These are phyloP conservation scores for Cerioporus squamosus DNA, from an alignment of 1,284 basidiomycete genomes.

Conservation along the genomic window DNA sequence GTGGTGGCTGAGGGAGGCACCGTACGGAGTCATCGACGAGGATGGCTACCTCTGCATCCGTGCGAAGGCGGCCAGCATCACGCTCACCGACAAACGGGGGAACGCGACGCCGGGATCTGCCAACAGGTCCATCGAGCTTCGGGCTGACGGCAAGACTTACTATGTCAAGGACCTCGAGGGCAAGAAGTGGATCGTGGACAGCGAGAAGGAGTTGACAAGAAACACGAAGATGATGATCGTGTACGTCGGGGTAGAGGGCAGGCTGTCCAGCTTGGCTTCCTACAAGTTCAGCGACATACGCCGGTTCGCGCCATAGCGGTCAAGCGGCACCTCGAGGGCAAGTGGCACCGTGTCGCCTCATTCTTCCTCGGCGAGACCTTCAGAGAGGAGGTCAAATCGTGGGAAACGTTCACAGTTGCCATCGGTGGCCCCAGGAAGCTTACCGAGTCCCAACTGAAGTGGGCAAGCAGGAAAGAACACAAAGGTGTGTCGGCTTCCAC, in stretches of 20 bases:
- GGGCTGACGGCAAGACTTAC: neutral
- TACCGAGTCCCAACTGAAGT: neutral
- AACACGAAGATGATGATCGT: neutral
- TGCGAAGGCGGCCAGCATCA: neutral
- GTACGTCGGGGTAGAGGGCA: neutral
- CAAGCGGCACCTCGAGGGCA: slow-evolving; percentile 1
- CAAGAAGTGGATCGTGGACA: slow-evolving; percentile 8
- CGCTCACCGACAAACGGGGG: neutral
- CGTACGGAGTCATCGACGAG: slow-evolving; percentile 13
- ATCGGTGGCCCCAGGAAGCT: slow-evolving; percentile 1
- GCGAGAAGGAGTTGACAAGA: neutral
- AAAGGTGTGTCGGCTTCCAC: slow-evolving; percentile 1
- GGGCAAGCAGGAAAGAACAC: slow-evolving; percentile 1
- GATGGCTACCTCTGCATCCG: slow-evolving; percentile 11
- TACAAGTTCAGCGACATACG: slow-evolving; percentile 7
- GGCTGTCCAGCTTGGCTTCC: neutral
- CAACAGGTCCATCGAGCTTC: neutral
- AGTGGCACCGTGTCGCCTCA: slow-evolving; percentile 7
- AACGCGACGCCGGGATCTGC: slow-evolving; percentile 9
- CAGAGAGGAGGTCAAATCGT: slow-evolving; percentile 3
- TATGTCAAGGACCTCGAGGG: slow-evolving; percentile 3
- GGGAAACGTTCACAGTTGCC: slow-evolving; percentile 1
- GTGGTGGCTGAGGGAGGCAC: slow-evolving; percentile 10
- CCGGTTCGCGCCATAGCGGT: slow-evolving; percentile 6
- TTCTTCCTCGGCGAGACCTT: slow-evolving; percentile 14